These are phyloP conservation scores for Blastobotrys arbuscula DNA, from an alignment of 1,139 yeast species.

Conservation along the genomic window DNA sequence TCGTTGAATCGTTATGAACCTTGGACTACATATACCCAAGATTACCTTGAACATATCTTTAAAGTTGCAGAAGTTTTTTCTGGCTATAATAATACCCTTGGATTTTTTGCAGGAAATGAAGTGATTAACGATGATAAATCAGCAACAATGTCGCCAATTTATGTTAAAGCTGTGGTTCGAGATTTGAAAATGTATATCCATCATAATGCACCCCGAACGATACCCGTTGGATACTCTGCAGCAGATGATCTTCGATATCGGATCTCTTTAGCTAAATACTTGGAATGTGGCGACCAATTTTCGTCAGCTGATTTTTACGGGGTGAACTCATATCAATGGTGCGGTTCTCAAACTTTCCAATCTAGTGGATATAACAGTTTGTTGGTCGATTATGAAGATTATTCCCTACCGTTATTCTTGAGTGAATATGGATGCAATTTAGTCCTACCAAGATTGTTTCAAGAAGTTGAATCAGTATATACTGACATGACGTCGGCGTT, in stretches of 20 bases:
- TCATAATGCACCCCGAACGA: conserved; percentile 52
- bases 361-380: conserved; percentile 66
- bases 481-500: conserved; percentile 48
- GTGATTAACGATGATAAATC: conserved; percentile 74
- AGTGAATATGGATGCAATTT: conserved; percentile 95
- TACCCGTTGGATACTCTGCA: conserved; percentile 96
- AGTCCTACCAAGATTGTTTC: conserved; percentile 72
- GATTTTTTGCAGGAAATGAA: conserved; percentile 94
- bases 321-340: conserved; percentile 95
- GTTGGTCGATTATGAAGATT: conserved; percentile 54
- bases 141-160: conserved; percentile 43
- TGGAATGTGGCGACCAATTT: conserved; percentile 63
- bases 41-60: conserved; percentile 70
- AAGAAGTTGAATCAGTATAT: conserved; percentile 54
- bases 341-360: conserved; percentile 59
- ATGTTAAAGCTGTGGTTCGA: conserved; percentile 73
- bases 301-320: conserved; percentile 89
- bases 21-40: conserved; percentile 68
- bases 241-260: conserved; percentile 84
- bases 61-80: conserved; percentile 79
- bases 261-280: conserved; percentile 67
- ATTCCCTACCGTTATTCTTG: conserved; percentile 72
- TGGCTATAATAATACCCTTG: conserved; percentile 79
- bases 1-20: conserved; percentile 87
- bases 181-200: conserved; percentile 76